Base-by-base conservation (phyloP, 2,329 filamentous ascomycete species). In the Madurella fahalii region DNA sequence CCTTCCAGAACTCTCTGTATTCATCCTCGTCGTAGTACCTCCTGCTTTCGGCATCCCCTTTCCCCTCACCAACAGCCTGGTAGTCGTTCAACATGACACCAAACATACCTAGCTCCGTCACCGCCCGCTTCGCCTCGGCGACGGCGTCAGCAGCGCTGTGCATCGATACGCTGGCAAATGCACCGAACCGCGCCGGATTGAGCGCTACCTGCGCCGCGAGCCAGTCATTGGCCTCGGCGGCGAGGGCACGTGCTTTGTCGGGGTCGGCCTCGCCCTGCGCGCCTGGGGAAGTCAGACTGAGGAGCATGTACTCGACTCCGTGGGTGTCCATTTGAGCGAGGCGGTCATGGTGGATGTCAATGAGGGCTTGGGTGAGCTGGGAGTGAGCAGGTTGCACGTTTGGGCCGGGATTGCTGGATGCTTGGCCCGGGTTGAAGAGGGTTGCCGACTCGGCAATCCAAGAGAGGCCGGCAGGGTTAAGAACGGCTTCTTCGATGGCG, bases 261-360 rank as follows among this genome's bases (percentile, higher is more conserved):
- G 64, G 56, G 43, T 69, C 63, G 1, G 53, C 44, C 39, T 67
- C 64, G 16, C 67, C 68, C 44, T 71, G 69, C 0, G 65, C 61
- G 0, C 69, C 68, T 0, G 69, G 68, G 0, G 68, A 67, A 2
- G 69, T 71, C 2, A 70, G 53, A 2, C 65, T 68, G 5, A 72
- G 61, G 5, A 72, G 63, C 64, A 70, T 71, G 60, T 69, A 71
- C 53, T 71, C 69, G 40, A 71, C 68, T 9, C 69, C 69, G 39
- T 69, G 63, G 25, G 63, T 64, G 52, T 71, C 68, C 69, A 71
- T 71, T 34, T 65, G 57, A 1, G 47, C 42, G 5, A 71, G 63
- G 5, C 68, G 66, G 13, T 62, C 43, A 5, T 46, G 34, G 51
- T 70, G 68, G 50, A 71, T 66, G 54, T 70, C 69, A 15, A 64